Evolutionary conservation across 2,329 filamentous ascomycete genomes (phyloP).

Genomic region (Alternaria consortialis): DNA sequence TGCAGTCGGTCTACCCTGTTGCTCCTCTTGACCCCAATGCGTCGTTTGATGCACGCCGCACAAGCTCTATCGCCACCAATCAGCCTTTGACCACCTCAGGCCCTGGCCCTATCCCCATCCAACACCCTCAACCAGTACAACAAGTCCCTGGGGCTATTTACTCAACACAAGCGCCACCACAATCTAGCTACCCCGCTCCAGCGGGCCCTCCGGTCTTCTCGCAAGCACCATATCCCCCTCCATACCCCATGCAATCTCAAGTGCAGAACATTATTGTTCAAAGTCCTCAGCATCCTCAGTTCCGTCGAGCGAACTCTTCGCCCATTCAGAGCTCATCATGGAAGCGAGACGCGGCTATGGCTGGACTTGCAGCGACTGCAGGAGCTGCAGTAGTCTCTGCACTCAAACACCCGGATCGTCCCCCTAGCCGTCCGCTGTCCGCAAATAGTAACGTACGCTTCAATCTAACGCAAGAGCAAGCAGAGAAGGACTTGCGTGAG

Average conservation of each 20-base stretch:
- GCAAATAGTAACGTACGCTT: conserved; percentile 63
- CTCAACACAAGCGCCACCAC: conserved; percentile 54
- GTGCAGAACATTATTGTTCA: conserved; percentile 34
- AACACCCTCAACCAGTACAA: conserved; percentile 82
- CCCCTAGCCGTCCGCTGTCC: conserved; percentile 33
- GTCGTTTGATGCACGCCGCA: conserved; percentile 66
- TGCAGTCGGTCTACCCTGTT: conserved; percentile 73
- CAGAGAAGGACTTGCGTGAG: conserved; percentile 57
- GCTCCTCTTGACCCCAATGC: conserved; percentile 69
- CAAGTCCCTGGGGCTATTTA: conserved; percentile 77
- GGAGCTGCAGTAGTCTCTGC: conserved; percentile 53
- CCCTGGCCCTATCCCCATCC: conserved; percentile 70
- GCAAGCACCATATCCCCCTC: conserved; percentile 27
- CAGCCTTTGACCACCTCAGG: conserved; percentile 46
- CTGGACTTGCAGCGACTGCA: conserved; percentile 54
- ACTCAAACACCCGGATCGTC: conserved; percentile 26
- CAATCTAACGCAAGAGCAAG: conserved; percentile 65
- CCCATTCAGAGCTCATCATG: conserved; percentile 53
- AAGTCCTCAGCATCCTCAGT: conserved; percentile 33
- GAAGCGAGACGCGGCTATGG: conserved; percentile 55
- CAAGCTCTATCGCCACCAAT: conserved; percentile 58
- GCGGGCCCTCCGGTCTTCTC: conserved; percentile 54
- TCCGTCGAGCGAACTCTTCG: conserved; percentile 58
- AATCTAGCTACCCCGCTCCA: conserved; percentile 53
- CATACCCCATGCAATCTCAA: conserved; percentile 33